Evolutionary conservation across 805 yeast species (phyloP).

Genomic region (Schizosaccharomyces japonicus): DNA sequence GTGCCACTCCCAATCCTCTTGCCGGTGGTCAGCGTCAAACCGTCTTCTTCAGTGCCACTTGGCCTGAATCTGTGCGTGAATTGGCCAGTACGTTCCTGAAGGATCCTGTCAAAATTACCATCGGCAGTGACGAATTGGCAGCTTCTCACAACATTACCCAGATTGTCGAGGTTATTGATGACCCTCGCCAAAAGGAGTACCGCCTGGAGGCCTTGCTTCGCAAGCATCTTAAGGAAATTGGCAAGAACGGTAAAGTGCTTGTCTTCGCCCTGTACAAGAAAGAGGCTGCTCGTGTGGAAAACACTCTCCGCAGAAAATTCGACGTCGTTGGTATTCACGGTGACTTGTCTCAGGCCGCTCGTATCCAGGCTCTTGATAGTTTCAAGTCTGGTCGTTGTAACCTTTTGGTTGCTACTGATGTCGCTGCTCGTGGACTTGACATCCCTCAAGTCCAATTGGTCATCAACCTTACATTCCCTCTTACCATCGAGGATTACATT

Average conservation of each 20-base stretch:
- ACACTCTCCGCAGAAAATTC: slow-evolving; percentile 48
- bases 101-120: slow-evolving; percentile 64
- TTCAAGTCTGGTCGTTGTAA: slow-evolving; percentile 62
- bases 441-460: slow-evolving; percentile 93
- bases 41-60: slow-evolving; percentile 97
- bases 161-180: slow-evolving; percentile 65
- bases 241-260: slow-evolving; percentile 54
- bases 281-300: slow-evolving; percentile 82
- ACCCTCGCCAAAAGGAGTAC: slow-evolving; percentile 56
- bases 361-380: slow-evolving; percentile 63
- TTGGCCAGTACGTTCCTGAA: slow-evolving; percentile 66
- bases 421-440: slow-evolving; percentile 86
- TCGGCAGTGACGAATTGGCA: slow-evolving; percentile 66
- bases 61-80: slow-evolving; percentile 97
- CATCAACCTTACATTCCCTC: slow-evolving; percentile 83
- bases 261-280: slow-evolving; percentile 89
- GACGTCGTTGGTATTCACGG: slow-evolving; percentile 88
- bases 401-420: slow-evolving; percentile 84
- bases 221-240: slow-evolving; percentile 47
- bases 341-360: slow-evolving; percentile 73
- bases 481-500: slow-evolving; percentile 88
- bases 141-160: slow-evolving; percentile 91
- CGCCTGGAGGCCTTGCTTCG: slow-evolving; percentile 46
- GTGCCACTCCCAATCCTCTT: slow-evolving; percentile 22
- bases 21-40: slow-evolving; percentile 45